Evolutionary conservation across 805 yeast species (phyloP), one percentile per base, ranked within the genome.

Genomic region (Ogataea allantospora): DNA sequence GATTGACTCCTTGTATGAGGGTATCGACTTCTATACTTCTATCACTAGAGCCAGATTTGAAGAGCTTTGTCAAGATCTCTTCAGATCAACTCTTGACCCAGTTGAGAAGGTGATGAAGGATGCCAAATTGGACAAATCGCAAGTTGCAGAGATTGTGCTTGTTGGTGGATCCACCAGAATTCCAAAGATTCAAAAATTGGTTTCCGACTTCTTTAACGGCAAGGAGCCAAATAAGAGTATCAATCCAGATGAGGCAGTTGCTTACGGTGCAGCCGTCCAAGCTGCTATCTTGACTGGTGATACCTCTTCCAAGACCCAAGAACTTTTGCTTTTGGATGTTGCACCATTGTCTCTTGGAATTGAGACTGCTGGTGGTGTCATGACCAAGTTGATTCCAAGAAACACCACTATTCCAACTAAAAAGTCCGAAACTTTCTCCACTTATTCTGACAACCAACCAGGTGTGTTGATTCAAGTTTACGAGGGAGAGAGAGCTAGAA

Each of bases 101-200:
- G 97, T 89, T 52, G 97, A 88, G 75, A 85, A 84, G 73, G 96
- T 89, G 41, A 78, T 89, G 69, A 81, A 80, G 67, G 96, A 89
- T 66, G 74, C 96, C 55, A 83, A 86, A 74, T 71, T 87, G 55
- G 95, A 86, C 75, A 88, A 89, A 77, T 77, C 95, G 35, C 80
- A 79, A 62, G 89, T 89, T 55, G 75, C 89, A 67, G 96, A 89
- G 75, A 85, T 88, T 62, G 97, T 88, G 57, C 75, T 88, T 38
- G 97, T 88, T 57, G 97, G 97, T 77, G 96, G 96, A 70, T 88
- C 97, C 49, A 89, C 97, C 54, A 88, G 96, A 83, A 88, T 88
- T 72, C 97, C 97, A 73, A 88, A 86, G 75, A 82, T 89, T 54
- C 96, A 88, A 75, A 88, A 88, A 72, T 77, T 89, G 60, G 95